These are phyloP conservation scores for Corniculantispora saksenae DNA, from an alignment of 2,329 filamentous ascomycete species.

Conservation along the genomic window DNA sequence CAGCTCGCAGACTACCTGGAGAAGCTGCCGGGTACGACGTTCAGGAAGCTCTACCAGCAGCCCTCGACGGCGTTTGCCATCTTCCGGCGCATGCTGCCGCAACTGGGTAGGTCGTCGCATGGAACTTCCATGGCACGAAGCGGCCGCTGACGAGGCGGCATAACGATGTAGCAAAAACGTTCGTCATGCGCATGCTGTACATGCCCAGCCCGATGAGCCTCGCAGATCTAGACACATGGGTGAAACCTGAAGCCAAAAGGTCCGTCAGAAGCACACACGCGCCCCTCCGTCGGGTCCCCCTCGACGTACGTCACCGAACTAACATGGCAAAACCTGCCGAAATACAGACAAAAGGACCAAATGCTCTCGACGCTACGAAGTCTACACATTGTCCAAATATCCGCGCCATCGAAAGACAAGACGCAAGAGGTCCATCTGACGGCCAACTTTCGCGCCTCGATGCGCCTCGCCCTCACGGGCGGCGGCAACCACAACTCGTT, in stretches of 20 bases:
- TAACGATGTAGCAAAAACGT: constrained; percentile 74
- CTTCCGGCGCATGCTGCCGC: constrained; percentile 94
- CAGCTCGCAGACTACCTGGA: constrained; percentile 88
- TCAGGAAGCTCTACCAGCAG: constrained; percentile 90
- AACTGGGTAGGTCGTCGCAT: constrained; percentile 63
- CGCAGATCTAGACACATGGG: constrained; percentile 83
- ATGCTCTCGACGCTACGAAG: constrained; percentile 78
- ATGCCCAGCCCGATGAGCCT: constrained; percentile 78
- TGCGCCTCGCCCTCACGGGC: constrained; percentile 85
- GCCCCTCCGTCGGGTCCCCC: no score
- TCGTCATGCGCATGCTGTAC: constrained; percentile 95
- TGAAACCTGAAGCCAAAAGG: constrained; percentile 63
- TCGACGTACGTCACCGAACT: not conserved
- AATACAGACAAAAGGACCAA: constrained; percentile 72
- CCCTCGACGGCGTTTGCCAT: constrained; percentile 93
- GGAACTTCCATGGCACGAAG: not conserved
- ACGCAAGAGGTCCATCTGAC: constrained; percentile 75
- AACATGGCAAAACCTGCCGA: no score
- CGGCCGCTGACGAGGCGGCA: not conserved
- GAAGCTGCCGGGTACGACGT: constrained; percentile 84
- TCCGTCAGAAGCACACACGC: no score
- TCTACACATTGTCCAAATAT: constrained; percentile 81
- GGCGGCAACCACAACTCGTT: constrained; percentile 86
- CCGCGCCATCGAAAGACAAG: constrained; percentile 59
- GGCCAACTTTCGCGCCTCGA: constrained; percentile 77